Evolutionary conservation across 2,329 filamentous ascomycete genomes (phyloP), one percentile per base, ranked within the genome.

Genomic region (Emmonsiellopsis sp.): DNA sequence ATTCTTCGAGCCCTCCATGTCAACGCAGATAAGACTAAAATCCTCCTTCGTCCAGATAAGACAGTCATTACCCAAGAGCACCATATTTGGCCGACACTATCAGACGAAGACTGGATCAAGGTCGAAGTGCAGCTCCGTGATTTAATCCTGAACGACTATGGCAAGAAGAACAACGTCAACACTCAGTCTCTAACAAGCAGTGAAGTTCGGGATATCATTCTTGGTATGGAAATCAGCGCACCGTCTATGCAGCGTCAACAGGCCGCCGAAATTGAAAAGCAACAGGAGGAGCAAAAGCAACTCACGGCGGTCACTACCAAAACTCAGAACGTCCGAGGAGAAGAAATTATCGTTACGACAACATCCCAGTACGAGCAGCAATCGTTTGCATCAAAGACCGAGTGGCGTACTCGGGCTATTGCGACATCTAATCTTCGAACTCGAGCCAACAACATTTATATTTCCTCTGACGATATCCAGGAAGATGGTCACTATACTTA

Each of bases 161-260:
- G 93, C 67, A 98, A 97, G 82, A 98, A 98, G 81, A 98, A 98
- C 77, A 98, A 97, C 62, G 93, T 98, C 76, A 98, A 98, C 63
- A 92, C 93, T 10, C 94, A 94, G 13, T 95, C 90, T 69, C 78
- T 98, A 72, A 98, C 93, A 1, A 95, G 84, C 67, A 95, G 88
- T 63, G 93, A 98, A 81, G 93, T 98, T 49, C 85, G 93, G 63
- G 93, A 98, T 66, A 97, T 98, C 64, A 98, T 98, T 63, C 74
- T 98, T 58, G 93, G 93, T 80, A 98, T 98, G 94, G 94, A 98
- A 69, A 98, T 98, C 55, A 95, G 89, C 55, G 94, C 93, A 32
- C 93, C 93, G 27, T 97, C 92, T 1, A 87, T 98, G 84, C 93
- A 98, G 74, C 85, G 94, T 66, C 94, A 98, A 72, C 93, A 97